Percentiles rank a stretch among this genome's conserved stretches.
phyloP scores from a whole-genome alignment of 495 filamentous ascomycete species.

The Cetradonia linearis region DNA sequence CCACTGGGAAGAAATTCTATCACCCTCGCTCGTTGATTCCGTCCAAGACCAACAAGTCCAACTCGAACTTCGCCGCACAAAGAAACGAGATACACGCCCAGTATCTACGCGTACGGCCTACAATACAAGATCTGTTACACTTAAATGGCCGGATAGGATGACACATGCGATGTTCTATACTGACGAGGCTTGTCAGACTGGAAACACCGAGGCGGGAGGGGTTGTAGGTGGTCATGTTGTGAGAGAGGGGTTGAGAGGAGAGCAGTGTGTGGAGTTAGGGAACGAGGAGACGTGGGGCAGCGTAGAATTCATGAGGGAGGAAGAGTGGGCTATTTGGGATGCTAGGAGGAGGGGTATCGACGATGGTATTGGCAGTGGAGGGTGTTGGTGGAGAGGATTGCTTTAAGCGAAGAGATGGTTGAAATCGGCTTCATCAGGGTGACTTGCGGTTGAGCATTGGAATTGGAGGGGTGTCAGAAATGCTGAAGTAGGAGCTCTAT shows the following conservation, averaged over 20 bases:
- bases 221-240: conserved; percentile 7
- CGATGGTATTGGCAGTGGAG: not conserved
- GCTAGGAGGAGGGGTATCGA: not conserved
- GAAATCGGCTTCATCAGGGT: not conserved
- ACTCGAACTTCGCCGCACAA: not conserved
- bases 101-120: not conserved
- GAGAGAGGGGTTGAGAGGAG: not conserved
- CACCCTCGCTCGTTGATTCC: not conserved
- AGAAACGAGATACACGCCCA: not conserved
- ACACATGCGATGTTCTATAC: conserved; percentile 12
- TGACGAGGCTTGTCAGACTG: conserved; percentile 6
- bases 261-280: conserved; percentile 2
- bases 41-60: not conserved
- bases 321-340: conserved; percentile 13
- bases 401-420: not conserved
- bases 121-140: conserved; percentile 3
- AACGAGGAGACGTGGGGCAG: not conserved
- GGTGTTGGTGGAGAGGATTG: conserved; percentile 1
- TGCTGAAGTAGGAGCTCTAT: too few relatives aligned
- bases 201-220: not conserved
- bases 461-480: not conserved
- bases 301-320: conserved; percentile 19
- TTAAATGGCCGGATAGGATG: conserved; percentile 17
- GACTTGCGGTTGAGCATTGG: not conserved
- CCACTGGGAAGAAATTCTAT: not conserved